These are phyloP conservation scores for Narthecium ossifragum DNA, from an alignment of 106 monocot species.

Conservation along the genomic window DNA sequence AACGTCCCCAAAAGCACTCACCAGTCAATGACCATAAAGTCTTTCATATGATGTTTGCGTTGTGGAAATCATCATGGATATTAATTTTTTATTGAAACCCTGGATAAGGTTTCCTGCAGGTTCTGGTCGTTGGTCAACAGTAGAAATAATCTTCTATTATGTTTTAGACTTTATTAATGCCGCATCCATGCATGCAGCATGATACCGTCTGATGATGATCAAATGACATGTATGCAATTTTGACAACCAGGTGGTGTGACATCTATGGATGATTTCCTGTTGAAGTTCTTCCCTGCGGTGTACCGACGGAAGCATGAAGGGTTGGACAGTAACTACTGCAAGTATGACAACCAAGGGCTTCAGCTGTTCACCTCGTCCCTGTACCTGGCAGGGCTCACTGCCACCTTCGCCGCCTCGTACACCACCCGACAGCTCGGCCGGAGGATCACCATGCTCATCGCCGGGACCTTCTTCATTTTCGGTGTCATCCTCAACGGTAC, in stretches of 20 bases:
- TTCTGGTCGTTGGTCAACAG: no score
- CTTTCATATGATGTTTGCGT: no score
- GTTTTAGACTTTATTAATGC: no score
- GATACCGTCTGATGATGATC: neutral
- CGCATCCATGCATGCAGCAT: no score
- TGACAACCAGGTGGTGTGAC: conserved; percentile 52
- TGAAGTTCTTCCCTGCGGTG: conserved; percentile 62
- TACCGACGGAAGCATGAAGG: conserved; percentile 23
- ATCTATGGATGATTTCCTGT: conserved; percentile 60
- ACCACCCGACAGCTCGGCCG: conserved; percentile 55
- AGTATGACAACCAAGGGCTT: conserved; percentile 68
- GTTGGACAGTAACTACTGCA: conserved; percentile 59
- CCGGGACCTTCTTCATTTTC: conserved; percentile 45
- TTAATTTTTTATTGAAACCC: no score
- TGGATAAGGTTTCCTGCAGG: no score
- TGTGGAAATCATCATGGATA: no score
- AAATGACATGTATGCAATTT: neutral
- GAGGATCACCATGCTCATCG: conserved; percentile 50
- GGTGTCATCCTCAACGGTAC: conserved; percentile 47
- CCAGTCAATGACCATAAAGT: no score
- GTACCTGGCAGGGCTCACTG: conserved; percentile 52
- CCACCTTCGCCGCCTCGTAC: conserved; percentile 67
- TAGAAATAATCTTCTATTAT: no score
- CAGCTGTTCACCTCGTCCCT: conserved; percentile 81
- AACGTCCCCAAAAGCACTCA: no score